A percentile compares a stretch with the other conserved stretches of the same genome.
Conservation (phyloP, 2,329 filamentous ascomycete species). For the Coniochaeta pulveracea region DNA sequence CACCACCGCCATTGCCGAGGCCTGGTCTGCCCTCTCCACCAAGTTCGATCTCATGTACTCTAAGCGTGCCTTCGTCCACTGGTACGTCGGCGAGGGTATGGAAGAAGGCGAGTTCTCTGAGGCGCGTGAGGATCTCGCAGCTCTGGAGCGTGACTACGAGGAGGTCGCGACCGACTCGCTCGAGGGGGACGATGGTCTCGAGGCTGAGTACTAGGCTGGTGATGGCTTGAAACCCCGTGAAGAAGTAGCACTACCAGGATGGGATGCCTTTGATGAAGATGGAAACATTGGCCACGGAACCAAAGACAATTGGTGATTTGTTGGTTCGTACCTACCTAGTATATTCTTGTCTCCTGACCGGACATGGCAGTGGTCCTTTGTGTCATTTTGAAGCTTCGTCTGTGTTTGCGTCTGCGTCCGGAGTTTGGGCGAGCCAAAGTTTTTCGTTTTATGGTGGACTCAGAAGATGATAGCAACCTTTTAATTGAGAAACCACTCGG, state of each 20-base stretch:
- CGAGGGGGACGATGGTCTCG: conserved; percentile 72
- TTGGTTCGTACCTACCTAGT: too few relatives aligned
- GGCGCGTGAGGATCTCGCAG: conserved; percentile 95
- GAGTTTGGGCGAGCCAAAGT: not conserved
- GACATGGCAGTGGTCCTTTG: not conserved
- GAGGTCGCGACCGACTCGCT: conserved; percentile 94
- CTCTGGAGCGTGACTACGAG: conserved; percentile 96
- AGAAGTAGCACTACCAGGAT: not conserved
- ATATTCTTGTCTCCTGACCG: too few relatives aligned
- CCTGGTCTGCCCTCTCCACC: conserved; percentile 89
- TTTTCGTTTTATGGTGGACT: conserved; percentile 3
- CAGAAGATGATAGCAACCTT: conserved; percentile 4
- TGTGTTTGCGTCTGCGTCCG: not conserved
- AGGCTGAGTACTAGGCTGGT: conserved; percentile 74
- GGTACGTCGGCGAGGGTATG: conserved; percentile 99
- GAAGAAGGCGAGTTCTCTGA: conserved; percentile 99
- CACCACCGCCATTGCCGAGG: conserved; percentile 96
- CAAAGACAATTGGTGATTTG: too few relatives aligned
- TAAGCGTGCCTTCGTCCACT: conserved; percentile 99
- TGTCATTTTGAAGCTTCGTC: not conserved
- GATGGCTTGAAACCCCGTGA: not conserved
- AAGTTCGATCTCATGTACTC: conserved; percentile 99
- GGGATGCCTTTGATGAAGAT: conserved; percentile 4
- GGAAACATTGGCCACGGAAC: too few relatives aligned
- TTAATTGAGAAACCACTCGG: conserved; percentile 2